phyloP scores from a whole-genome alignment of 2,329 filamentous ascomycete genomes.

The Rasamsonia emersonii region DNA sequence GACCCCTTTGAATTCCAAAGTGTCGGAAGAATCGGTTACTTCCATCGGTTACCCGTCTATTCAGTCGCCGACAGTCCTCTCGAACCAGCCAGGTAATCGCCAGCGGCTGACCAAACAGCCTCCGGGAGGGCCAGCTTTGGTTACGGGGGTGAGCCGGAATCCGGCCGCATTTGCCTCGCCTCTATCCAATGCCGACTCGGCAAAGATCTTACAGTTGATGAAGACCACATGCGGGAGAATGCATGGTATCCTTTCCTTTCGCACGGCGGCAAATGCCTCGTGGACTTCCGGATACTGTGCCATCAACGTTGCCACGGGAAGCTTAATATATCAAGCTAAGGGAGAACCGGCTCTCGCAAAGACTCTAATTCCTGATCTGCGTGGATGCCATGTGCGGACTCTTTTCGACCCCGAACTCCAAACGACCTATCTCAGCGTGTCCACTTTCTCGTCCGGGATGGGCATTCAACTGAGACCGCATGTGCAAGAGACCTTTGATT shows the following conservation, averaged over 20 bases:
- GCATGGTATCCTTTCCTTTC: conserved; percentile 45
- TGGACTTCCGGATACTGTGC: conserved; percentile 45
- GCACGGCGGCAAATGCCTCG: conserved; percentile 31
- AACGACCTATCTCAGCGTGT: conserved; percentile 40
- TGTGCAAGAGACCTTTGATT: conserved; percentile 44
- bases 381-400: conserved; percentile 41
- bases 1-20: conserved; percentile 21
- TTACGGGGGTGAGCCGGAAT: conserved; percentile 18
- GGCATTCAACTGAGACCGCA: conserved; percentile 41
- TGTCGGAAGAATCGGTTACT: conserved; percentile 28
- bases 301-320: conserved; percentile 43
- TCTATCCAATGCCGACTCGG: conserved; percentile 36
- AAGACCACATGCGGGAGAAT: conserved; percentile 44
- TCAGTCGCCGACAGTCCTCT: conserved; percentile 28
- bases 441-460: conserved; percentile 39
- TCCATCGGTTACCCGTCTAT: conserved; percentile 43
- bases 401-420: conserved; percentile 39
- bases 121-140: conserved; percentile 18
- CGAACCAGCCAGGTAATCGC: conserved; percentile 23
- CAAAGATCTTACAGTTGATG: conserved; percentile 43
- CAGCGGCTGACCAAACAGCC: conserved; percentile 26
- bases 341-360: conserved; percentile 40
- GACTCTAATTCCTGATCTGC: conserved; percentile 41
- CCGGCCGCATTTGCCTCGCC: conserved; percentile 25
- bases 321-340: conserved; percentile 43